Conservation (phyloP, 306 rosid species). For the Notholithocarpus densiflorus region DNA sequence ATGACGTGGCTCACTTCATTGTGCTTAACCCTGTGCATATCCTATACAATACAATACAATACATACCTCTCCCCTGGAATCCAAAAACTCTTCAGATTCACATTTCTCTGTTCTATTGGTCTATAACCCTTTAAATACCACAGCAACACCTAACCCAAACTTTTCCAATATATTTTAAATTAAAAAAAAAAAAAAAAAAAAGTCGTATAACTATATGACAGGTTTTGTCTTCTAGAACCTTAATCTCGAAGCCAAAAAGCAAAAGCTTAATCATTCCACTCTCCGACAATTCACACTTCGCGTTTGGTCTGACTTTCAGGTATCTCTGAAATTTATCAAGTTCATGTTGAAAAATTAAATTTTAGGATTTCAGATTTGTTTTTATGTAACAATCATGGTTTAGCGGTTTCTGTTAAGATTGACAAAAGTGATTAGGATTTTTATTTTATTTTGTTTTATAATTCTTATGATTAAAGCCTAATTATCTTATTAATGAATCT, state of each 20-base stretch:
- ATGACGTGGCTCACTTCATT: background rate
- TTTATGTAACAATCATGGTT: no score
- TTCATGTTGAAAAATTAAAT: background rate
- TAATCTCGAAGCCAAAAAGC: background rate
- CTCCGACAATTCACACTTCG: background rate
- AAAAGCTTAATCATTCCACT: background rate
- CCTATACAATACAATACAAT: background rate
- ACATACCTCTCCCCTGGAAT: background rate
- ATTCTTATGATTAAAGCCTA: background rate
- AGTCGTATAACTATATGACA: background rate
- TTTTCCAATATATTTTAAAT: no score
- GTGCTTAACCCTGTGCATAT: background rate
- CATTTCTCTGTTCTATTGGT: slow-evolving; percentile 2
- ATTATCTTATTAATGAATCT: background rate
- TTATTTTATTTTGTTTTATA: no score
- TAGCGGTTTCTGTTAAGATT: no score
- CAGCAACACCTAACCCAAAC: no score
- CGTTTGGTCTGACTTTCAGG: background rate
- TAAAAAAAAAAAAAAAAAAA: background rate
- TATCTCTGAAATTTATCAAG: background rate
- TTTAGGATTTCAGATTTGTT: background rate
- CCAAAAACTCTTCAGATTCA: background rate
- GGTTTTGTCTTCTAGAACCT: background rate
- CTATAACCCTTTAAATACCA: background rate
- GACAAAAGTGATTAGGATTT: background rate